Conservation (phyloP, 2,329 filamentous ascomycete species). For the Talaromyces sp. region DNA sequence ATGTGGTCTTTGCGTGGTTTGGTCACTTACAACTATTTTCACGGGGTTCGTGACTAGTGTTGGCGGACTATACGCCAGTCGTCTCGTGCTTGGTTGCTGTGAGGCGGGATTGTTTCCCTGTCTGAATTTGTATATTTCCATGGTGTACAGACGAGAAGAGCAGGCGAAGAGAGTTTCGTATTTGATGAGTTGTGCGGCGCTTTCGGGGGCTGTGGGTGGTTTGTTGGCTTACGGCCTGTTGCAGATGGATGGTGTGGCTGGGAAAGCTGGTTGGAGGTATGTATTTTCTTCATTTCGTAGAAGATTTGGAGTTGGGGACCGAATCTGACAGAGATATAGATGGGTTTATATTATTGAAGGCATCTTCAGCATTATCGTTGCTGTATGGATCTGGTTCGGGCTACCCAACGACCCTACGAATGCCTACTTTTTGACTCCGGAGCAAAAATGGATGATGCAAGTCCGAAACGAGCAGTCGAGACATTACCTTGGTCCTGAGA, state of each 20-base stretch:
- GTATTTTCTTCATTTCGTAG: not conserved
- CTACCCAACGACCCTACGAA: constrained; percentile 50
- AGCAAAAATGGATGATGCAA: constrained; percentile 54
- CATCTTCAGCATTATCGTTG: constrained; percentile 45
- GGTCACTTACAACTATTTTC: constrained; percentile 52
- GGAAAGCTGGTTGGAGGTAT: constrained; percentile 49
- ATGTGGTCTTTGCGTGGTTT: constrained; percentile 44
- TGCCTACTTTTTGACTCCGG: constrained; percentile 51
- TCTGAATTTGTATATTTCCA: constrained; percentile 42
- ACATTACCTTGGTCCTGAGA: constrained; percentile 52
- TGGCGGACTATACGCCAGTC: constrained; percentile 42
- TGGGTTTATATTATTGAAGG: constrained; percentile 55
- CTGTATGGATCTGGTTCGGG: constrained; percentile 47
- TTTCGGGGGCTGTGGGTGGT: constrained; percentile 43
- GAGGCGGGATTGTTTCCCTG: constrained; percentile 44
- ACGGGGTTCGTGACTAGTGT: constrained; percentile 49
- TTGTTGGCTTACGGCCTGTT: constrained; percentile 40
- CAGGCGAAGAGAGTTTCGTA: constrained; percentile 45
- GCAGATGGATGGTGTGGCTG: constrained; percentile 49
- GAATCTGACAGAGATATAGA: constrained; percentile 23
- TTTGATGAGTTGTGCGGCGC: constrained; percentile 41
- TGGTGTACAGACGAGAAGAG: constrained; percentile 44
- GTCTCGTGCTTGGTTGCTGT: constrained; percentile 40
- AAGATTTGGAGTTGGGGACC: too few relatives aligned
- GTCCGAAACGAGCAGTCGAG: constrained; percentile 47